Evolutionary conservation across 2,329 filamentous ascomycete species (phyloP).

Genomic region (Fusarium sp.): DNA sequence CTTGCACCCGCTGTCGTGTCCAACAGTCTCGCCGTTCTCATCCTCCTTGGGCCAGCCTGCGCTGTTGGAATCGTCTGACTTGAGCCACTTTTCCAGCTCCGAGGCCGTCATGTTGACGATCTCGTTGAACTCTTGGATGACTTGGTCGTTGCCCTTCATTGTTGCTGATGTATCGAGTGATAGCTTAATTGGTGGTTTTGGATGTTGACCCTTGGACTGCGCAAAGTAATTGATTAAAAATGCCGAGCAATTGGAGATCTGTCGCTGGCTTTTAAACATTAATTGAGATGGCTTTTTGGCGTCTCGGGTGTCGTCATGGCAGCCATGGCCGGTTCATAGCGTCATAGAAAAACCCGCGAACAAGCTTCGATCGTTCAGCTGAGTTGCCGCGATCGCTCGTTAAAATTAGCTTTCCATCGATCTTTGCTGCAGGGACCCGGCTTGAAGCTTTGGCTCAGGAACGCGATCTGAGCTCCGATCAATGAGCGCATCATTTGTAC

Average conservation of each 20-base stretch:
- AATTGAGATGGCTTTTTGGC: constrained; percentile 28
- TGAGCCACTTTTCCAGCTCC: constrained; percentile 75
- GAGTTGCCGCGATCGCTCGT: constrained; percentile 20
- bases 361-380: constrained; percentile 1
- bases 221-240: constrained; percentile 1
- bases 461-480: constrained; percentile 25
- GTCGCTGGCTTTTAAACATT: constrained; percentile 21
- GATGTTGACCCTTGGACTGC: neutral
- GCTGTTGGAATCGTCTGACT: constrained; percentile 69
- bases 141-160: constrained; percentile 50
- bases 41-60: constrained; percentile 74
- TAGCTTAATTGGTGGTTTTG: neutral
- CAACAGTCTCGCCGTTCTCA: constrained; percentile 72
- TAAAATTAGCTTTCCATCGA: constrained; percentile 9
- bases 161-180: neutral
- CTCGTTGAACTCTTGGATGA: constrained; percentile 73
- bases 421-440: constrained; percentile 7
- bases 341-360: constrained; percentile 37
- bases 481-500: constrained; percentile 38
- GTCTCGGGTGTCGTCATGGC: constrained; percentile 38
- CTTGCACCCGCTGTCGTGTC: constrained; percentile 75
- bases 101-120: constrained; percentile 76
- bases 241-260: neutral
- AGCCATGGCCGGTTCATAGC: constrained; percentile 31
- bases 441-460: constrained; percentile 33